These are phyloP conservation scores for Epicoccum sorghinum DNA, from an alignment of 2,329 filamentous ascomycete genomes.

Conservation along the genomic window DNA sequence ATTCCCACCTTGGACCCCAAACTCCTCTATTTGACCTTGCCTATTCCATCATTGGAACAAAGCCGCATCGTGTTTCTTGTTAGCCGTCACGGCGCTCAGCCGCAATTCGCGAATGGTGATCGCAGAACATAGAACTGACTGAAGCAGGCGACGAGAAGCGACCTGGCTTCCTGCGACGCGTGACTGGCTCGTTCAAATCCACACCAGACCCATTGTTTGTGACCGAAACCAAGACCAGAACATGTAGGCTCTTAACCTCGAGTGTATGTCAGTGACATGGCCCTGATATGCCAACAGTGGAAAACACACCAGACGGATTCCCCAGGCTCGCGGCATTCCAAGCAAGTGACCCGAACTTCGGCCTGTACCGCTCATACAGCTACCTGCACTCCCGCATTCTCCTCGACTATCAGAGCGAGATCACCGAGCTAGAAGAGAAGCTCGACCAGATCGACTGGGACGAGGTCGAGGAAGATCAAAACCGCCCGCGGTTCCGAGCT, in stretches of 20 bases:
- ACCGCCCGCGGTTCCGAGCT: constrained; percentile 7
- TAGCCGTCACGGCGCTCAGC: not conserved
- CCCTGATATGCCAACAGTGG: constrained; percentile 29
- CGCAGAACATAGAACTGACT: constrained; percentile 14
- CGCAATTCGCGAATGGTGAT: not conserved
- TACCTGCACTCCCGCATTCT: constrained; percentile 50
- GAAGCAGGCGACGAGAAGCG: constrained; percentile 27
- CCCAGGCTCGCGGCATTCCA: constrained; percentile 49
- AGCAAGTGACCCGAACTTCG: constrained; percentile 48
- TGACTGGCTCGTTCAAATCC: constrained; percentile 39
- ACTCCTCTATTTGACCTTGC: not conserved
- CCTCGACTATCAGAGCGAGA: constrained; percentile 48
- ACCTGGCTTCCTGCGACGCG: constrained; percentile 33
- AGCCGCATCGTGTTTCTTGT: not conserved
- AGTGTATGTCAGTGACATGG: not conserved
- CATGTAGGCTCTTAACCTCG: constrained; percentile 29
- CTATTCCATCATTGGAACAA: not conserved
- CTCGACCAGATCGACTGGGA: constrained; percentile 45
- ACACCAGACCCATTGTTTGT: constrained; percentile 38
- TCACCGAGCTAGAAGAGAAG: constrained; percentile 45
- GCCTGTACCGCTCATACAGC: constrained; percentile 48
- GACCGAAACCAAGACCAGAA: constrained; percentile 43
- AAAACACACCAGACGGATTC: constrained; percentile 48
- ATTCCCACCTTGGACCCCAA: constrained; percentile 22
- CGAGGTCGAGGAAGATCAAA: constrained; percentile 31